Evolutionary conservation across 768 basidiomycete species (phyloP).

Genomic region (Tulasnella sp.): DNA sequence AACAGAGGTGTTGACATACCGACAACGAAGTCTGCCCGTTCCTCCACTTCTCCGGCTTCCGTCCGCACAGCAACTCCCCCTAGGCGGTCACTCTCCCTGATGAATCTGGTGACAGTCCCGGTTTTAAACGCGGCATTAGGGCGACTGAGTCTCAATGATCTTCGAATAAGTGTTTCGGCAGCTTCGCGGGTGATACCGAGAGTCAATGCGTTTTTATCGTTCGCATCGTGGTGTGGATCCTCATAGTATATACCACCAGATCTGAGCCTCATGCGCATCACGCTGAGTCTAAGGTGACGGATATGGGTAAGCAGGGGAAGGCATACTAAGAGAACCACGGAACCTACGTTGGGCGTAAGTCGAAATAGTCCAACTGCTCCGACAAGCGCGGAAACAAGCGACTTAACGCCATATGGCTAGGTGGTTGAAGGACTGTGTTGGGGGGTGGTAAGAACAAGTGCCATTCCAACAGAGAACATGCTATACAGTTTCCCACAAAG

Average conservation of each 20-base stretch:
- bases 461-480: not conserved
- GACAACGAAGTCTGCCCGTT: conserved; percentile 11
- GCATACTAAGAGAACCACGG: not conserved
- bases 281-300: not conserved
- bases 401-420: not conserved
- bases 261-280: not conserved
- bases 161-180: conserved; percentile 5
- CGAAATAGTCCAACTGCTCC: not conserved
- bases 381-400: conserved; percentile 12
- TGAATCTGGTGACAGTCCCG: conserved; percentile 17
- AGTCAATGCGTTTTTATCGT: not conserved
- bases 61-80: not conserved
- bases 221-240: not conserved
- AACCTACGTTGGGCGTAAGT: not conserved
- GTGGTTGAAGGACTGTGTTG: conserved; percentile 14
- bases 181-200: conserved; percentile 20
- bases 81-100: not conserved
- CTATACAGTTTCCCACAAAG: not conserved
- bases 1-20: not conserved
- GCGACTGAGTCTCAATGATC: not conserved
- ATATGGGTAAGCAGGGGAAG: not conserved
- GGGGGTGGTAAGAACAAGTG: too few species aligned
- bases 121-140: conserved; percentile 4
- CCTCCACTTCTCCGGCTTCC: not conserved
- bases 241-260: not conserved